Conservation (phyloP, 805 yeast genomes). For the Saturnispora serradocipensis region DNA sequence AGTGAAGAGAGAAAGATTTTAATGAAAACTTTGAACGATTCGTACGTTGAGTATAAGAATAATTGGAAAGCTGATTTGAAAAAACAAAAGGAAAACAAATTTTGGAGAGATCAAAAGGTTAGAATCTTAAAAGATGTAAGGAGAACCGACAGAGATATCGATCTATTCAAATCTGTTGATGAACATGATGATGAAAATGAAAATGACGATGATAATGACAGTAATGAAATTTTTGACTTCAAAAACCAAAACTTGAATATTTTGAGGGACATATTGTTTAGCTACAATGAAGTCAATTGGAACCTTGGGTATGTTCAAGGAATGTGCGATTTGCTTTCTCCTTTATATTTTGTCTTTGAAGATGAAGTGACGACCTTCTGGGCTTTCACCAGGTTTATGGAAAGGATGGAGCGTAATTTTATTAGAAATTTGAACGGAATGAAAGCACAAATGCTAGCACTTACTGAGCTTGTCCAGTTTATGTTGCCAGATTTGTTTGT, state of each 20-base stretch:
- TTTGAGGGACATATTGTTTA: constrained; percentile 69
- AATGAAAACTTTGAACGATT: constrained; percentile 42
- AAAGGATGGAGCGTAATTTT: constrained; percentile 90
- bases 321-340: constrained; percentile 89
- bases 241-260: constrained; percentile 64
- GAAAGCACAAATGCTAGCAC: constrained; percentile 74
- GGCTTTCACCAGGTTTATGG: constrained; percentile 85
- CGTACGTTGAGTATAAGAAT: constrained; percentile 44
- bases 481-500: constrained; percentile 79
- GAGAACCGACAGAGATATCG: constrained; percentile 76
- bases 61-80: constrained; percentile 62
- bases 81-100: constrained; percentile 44
- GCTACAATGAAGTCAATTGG: constrained; percentile 76
- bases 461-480: constrained; percentile 79
- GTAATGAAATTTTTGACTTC: constrained; percentile 52
- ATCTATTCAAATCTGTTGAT: constrained; percentile 38
- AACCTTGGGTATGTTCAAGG: constrained; percentile 96
- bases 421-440: constrained; percentile 89
- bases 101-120: constrained; percentile 82
- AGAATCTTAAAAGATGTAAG: constrained; percentile 91
- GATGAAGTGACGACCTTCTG: constrained; percentile 82
- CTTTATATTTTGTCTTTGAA: constrained; percentile 54
- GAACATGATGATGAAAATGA: constrained; percentile 27
- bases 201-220: constrained; percentile 24
- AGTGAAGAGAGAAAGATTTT: constrained; percentile 56